phyloP scores from a whole-genome alignment of 495 filamentous ascomycete species.

The Friedmanniomyces simplex region DNA sequence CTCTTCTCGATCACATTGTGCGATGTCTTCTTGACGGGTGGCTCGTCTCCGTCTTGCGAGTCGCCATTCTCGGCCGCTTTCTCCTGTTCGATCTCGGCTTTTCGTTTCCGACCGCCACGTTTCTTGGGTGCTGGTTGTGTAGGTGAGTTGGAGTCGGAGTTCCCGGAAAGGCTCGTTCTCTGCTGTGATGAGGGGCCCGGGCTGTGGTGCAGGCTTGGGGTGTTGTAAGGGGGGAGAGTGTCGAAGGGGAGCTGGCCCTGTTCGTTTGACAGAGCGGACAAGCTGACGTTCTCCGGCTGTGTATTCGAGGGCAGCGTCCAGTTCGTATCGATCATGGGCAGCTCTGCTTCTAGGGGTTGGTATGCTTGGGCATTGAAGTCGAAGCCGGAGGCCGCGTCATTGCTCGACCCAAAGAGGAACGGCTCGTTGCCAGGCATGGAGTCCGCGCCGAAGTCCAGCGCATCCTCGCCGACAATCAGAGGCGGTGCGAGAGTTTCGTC shows the following conservation, averaged over 20 bases:
- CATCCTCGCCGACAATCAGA: conserved; percentile 15
- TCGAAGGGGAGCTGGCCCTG: not conserved
- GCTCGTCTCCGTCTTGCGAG: conserved; percentile 45
- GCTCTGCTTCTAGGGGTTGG: not conserved
- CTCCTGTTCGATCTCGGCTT: conserved; percentile 45
- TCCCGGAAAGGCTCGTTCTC: conserved; percentile 23
- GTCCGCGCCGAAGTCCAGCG: conserved; percentile 3
- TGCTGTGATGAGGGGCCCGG: conserved; percentile 20
- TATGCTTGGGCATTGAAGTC: conserved; percentile 8
- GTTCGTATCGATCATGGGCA: conserved; percentile 10
- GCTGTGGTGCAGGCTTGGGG: conserved; percentile 28
- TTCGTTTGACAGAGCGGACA: conserved; percentile 23
- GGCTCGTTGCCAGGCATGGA: not conserved
- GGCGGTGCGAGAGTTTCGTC: conserved; percentile 13
- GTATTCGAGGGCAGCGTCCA: conserved; percentile 9
- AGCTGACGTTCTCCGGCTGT: conserved; percentile 7
- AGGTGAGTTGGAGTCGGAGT: conserved; percentile 17
- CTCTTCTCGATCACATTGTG: conserved; percentile 98
- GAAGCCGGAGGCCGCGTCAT: conserved; percentile 2
- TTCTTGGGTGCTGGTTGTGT: conserved; percentile 21
- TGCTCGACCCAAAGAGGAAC: conserved; percentile 6
- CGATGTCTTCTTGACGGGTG: conserved; percentile 83
- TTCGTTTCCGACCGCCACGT: conserved; percentile 44
- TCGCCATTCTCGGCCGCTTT: conserved; percentile 32
- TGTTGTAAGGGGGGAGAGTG: conserved; percentile 16